phyloP scores from a whole-genome alignment of 176 grass and related monocot species.

The Oryza australiensis region DNA sequence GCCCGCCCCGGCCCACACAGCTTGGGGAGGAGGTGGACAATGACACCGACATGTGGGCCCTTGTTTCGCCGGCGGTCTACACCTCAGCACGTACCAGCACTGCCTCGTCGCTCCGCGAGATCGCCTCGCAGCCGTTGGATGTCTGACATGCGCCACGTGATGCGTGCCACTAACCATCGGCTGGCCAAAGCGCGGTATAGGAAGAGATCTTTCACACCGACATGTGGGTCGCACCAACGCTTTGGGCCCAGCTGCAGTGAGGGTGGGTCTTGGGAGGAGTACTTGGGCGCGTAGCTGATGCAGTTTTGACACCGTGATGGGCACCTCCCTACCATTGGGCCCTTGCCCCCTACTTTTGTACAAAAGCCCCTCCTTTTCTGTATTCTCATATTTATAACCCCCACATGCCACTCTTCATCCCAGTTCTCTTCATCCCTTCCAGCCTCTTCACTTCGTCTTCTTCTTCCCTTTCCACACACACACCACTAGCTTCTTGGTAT shows the following conservation, averaged over 20 bases:
- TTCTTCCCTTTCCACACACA: background rate
- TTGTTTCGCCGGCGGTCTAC: background rate
- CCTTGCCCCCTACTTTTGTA: constrained; percentile 25
- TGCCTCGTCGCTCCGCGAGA: constrained; percentile 20
- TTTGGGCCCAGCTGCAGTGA: background rate
- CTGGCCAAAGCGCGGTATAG: background rate
- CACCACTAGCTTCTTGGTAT: constrained; percentile 32
- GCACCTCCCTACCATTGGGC: constrained; percentile 32
- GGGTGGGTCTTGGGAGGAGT: rapidly evolving
- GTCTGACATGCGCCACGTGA: constrained; percentile 54
- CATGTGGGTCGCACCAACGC: rapidly evolving
- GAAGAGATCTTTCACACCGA: background rate
- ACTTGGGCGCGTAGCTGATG: background rate
- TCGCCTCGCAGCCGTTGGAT: constrained; percentile 45
- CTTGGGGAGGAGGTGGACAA: background rate
- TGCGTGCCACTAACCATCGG: constrained; percentile 24
- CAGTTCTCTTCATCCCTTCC: background rate
- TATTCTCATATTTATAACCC: constrained; percentile 45
- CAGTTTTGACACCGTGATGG: constrained; percentile 17
- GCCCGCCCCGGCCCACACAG: background rate
- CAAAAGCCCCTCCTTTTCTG: constrained; percentile 40
- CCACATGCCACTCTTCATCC: constrained; percentile 3
- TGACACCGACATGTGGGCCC: background rate
- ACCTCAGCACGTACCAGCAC: background rate
- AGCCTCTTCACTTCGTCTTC: background rate